Base-by-base conservation (phyloP, 73 alveolate species). In the Blepharisma stoltei region DNA sequence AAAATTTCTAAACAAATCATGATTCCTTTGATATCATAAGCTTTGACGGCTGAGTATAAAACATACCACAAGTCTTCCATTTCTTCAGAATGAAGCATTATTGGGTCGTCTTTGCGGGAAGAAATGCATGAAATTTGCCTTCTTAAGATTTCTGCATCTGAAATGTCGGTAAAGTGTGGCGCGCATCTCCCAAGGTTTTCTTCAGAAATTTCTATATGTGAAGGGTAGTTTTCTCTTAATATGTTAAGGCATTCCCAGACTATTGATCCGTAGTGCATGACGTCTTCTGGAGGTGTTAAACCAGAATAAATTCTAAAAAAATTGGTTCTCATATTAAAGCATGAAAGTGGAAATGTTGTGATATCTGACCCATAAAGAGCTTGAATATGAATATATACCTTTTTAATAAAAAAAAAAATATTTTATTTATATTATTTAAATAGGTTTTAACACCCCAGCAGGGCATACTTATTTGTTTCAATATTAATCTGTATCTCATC, bases 281-380 rank as follows among this genome's bases (percentile, higher is more conserved):
- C 73, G 5, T 60, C 73, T 60, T 60, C 73, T 60, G 73, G 73
- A 14, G 73, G 73, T n/a, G 14, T 60, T 60, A 38, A 3, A 5
- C 73, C 73, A 25, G n/a, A 8, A 25, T 60, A 38, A 38, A 60
- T 38, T 60, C 73, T 14, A 5, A 20, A 60, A 47, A 60, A 60
- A 8, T 60, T n/a, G 23, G 49, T 60, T 8, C 23, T n/a, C 46
- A 60, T 8, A 60, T 60, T 14, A 60, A 14, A 38, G 18, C 14
- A n/a, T n/a, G 73, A 60, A 20, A 60, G 11, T 9, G 73, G 73
- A 14, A 60, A 9, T 8, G 23, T 8, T 8, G 46, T 38, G 18
- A 25, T 8, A 38, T 60, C 73, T 18, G 73, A 60, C 18, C 73
- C 73, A 38, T 60, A 60, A 2, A 60, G 23, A 25, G 73, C 73